A percentile compares a stretch with the other conserved stretches of the same genome.
phyloP scores from a whole-genome alignment of 768 basidiomycete genomes.

The Leccinum olivaceopallidum region DNA sequence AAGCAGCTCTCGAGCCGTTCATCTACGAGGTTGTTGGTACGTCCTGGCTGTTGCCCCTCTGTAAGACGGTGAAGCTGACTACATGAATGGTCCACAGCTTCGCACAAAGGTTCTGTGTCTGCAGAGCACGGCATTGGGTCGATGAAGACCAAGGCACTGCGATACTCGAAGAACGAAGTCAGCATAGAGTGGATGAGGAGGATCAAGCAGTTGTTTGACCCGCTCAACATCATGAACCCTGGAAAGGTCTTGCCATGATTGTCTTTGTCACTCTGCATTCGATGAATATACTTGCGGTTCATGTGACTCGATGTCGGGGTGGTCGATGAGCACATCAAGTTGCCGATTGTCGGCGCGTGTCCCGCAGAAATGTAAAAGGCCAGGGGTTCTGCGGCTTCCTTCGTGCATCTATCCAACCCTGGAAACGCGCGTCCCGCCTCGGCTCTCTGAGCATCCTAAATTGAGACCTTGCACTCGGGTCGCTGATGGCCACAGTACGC shows the following conservation, averaged over 20 bases:
- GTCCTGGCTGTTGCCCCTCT: conserved; percentile 20
- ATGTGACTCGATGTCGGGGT: not conserved
- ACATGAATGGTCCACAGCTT: conserved; percentile 43
- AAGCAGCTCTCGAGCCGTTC: conserved; percentile 90
- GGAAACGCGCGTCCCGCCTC: conserved; percentile 19
- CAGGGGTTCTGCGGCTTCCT: not conserved
- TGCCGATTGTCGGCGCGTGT: conserved; percentile 7
- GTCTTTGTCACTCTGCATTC: not conserved
- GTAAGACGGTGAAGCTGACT: conserved; percentile 1
- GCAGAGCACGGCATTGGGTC: conserved; percentile 98
- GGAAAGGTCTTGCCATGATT: conserved; percentile 63
- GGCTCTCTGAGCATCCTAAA: not conserved
- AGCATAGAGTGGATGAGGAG: conserved; percentile 89
- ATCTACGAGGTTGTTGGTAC: conserved; percentile 87
- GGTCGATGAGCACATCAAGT: conserved; percentile 9
- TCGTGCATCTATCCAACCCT: conserved; percentile 3
- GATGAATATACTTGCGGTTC: not conserved
- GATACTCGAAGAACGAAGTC: conserved; percentile 78
- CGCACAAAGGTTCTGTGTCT: conserved; percentile 86
- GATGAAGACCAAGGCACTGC: conserved; percentile 89
- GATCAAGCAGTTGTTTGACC: conserved; percentile 89
- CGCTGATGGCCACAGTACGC: conserved; percentile 16
- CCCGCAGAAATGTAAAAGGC: conserved; percentile 11
- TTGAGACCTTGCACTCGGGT: conserved; percentile 11
- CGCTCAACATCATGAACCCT: conserved; percentile 90